These are phyloP conservation scores for Mycosphaerella sp. DNA, from an alignment of 2,329 filamentous ascomycete genomes.

Conservation along the genomic window DNA sequence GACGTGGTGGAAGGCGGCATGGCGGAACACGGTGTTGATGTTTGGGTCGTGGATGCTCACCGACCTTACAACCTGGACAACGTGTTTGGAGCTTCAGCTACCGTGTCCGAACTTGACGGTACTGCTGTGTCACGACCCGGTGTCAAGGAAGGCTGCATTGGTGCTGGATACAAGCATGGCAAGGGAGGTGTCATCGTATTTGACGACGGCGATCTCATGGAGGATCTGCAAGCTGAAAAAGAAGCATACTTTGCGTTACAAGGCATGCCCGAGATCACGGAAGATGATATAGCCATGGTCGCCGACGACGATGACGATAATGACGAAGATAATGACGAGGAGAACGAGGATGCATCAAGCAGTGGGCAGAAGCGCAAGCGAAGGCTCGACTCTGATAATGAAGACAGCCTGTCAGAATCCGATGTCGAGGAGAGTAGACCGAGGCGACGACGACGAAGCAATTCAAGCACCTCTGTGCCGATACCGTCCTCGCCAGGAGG, in stretches of 20 bases:
- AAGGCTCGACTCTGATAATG: conserved; percentile 65
- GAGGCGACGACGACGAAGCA: conserved; percentile 74
- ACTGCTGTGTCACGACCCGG: conserved; percentile 52
- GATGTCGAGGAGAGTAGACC: conserved; percentile 62
- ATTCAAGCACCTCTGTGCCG: conserved; percentile 66
- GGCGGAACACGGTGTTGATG: conserved; percentile 73
- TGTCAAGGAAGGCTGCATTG: conserved; percentile 66
- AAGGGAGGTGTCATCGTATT: conserved; percentile 88
- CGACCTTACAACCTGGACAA: conserved; percentile 93
- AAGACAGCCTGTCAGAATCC: conserved; percentile 58
- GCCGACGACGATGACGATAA: conserved; percentile 49
- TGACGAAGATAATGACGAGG: conserved; percentile 34
- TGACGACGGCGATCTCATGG: conserved; percentile 91
- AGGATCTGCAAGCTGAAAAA: conserved; percentile 65
- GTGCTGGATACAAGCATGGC: conserved; percentile 65
- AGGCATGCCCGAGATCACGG: conserved; percentile 85
- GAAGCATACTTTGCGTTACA: conserved; percentile 79
- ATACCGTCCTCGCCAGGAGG: conserved; percentile 59
- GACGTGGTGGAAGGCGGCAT: conserved; percentile 35
- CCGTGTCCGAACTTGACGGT: conserved; percentile 30
- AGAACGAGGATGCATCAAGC: conserved; percentile 29
- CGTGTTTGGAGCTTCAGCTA: conserved; percentile 57
- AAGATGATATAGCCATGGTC: conserved; percentile 58
- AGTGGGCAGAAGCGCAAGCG: conserved; percentile 58
- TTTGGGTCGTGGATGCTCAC: conserved; percentile 89